phyloP scores from a whole-genome alignment of 2,329 filamentous ascomycete species.

The Exophiala mesophila region DNA sequence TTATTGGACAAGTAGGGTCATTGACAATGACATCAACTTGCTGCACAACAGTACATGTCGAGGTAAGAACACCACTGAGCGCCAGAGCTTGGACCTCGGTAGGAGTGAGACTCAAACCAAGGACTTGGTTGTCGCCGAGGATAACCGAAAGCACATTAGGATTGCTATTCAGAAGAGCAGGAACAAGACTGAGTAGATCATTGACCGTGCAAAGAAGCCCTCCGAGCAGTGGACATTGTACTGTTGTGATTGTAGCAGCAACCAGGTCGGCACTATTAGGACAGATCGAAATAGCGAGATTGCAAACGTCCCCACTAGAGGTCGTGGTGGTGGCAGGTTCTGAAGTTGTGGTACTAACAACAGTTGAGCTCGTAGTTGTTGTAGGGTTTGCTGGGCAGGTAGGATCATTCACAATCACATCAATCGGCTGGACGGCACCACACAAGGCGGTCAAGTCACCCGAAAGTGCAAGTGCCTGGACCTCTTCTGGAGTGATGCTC shows the following conservation, averaged over 20 bases:
- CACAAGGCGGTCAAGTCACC: neutral
- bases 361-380: neutral
- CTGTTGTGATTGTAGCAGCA: neutral
- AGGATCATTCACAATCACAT: conserved; percentile 8
- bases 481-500: conserved; percentile 3
- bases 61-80: neutral
- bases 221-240: conserved; percentile 1
- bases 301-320: neutral
- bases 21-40: conserved; percentile 5
- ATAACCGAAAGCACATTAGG: conserved; percentile 5
- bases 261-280: neutral
- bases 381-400: conserved; percentile 6
- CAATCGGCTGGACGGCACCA: neutral
- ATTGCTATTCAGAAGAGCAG: conserved; percentile 3
- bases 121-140: conserved; percentile 5
- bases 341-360: neutral
- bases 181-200: neutral
- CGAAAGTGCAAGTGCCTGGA: neutral
- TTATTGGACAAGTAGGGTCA: conserved; percentile 10
- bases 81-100: conserved; percentile 3
- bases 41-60: neutral
- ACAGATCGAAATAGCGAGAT: conserved; percentile 1
- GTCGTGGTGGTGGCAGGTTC: neutral
- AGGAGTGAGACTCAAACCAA: conserved; percentile 4
- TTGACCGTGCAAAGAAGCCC: conserved; percentile 6